These are phyloP conservation scores for Microbotryum scabiosae DNA, from an alignment of 1,284 basidiomycete genomes.

Conservation along the genomic window DNA sequence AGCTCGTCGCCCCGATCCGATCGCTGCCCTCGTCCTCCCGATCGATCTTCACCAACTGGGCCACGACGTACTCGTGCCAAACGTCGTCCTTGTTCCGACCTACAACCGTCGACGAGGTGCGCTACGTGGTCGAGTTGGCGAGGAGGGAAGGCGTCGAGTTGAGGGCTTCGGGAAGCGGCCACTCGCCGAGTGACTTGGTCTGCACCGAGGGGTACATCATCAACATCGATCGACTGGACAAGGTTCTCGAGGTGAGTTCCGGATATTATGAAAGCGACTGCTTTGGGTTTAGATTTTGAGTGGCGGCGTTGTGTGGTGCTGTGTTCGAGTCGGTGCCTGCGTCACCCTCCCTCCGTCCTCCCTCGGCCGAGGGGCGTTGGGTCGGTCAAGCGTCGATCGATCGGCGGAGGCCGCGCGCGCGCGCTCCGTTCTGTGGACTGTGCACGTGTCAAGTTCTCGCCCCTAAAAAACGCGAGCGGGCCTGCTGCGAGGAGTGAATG, in stretches of 20 bases:
- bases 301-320: not conserved
- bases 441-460: too few species aligned
- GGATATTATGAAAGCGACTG: constrained; percentile 1
- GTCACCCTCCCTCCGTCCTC: too few species aligned
- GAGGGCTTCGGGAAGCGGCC: constrained; percentile 79
- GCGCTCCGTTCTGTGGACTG: too few species aligned
- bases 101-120: constrained; percentile 60
- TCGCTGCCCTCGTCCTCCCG: not conserved
- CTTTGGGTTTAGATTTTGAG: not conserved
- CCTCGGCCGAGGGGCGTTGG: too few species aligned
- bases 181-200: constrained; percentile 85
- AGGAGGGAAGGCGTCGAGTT: constrained; percentile 61
- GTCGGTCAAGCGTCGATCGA: too few species aligned
- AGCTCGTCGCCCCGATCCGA: constrained; percentile 10
- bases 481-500: too few species aligned
- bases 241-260: constrained; percentile 60
- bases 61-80: constrained; percentile 44
- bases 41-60: constrained; percentile 47
- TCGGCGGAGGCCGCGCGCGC: too few species aligned
- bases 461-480: too few species aligned
- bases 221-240: constrained; percentile 60
- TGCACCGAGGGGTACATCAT: constrained; percentile 68
- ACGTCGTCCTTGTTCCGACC: constrained; percentile 63
- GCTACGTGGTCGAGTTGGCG: constrained; percentile 73
- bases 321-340: not conserved